A percentile compares a stretch with the other conserved stretches of the same genome.
Conservation (phyloP, 352 stramenopile genomes). For the Pythium scleroteichum region DNA sequence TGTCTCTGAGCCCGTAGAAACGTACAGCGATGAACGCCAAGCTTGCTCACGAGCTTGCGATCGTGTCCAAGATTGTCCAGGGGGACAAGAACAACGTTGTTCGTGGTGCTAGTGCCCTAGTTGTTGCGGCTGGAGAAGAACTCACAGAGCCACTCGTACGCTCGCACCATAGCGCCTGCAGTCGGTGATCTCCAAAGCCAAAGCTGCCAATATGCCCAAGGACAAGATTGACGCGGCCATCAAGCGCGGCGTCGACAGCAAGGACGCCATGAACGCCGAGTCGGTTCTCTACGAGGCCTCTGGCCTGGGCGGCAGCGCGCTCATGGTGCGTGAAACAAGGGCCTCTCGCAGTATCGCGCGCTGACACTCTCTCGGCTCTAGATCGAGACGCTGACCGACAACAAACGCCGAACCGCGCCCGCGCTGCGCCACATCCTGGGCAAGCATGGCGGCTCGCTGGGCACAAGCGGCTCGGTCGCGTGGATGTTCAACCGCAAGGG, state of each 20-base stretch:
- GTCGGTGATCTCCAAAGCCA: constrained; percentile 68
- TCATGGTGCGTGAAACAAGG: constrained; percentile 62
- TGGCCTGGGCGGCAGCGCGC: constrained; percentile 63
- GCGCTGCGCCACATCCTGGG: constrained; percentile 74
- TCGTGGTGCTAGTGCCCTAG: constrained; percentile 23
- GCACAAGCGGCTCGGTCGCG: constrained; percentile 75
- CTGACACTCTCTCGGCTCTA: constrained; percentile 16
- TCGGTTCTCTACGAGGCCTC: constrained; percentile 79
- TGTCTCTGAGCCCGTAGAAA: constrained; percentile 41
- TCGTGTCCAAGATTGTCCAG: constrained; percentile 70
- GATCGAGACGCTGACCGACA: constrained; percentile 87
- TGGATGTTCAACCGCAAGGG: constrained; percentile 89
- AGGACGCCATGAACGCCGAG: constrained; percentile 74
- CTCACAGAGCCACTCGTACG: too few species aligned
- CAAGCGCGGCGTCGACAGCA: constrained; percentile 80
- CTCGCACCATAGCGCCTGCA: constrained; percentile 45
- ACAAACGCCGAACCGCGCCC: constrained; percentile 78
- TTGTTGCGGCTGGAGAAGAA: neutral
- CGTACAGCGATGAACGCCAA: constrained; percentile 75
- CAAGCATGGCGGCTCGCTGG: constrained; percentile 66
- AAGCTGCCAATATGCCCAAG: constrained; percentile 82
- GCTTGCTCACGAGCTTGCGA: constrained; percentile 67
- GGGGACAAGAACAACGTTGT: constrained; percentile 77
- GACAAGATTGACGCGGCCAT: constrained; percentile 83
- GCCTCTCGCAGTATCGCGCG: too few species aligned